These are phyloP conservation scores for Tuber brumale DNA, from an alignment of 495 filamentous ascomycete genomes.

Conservation along the genomic window DNA sequence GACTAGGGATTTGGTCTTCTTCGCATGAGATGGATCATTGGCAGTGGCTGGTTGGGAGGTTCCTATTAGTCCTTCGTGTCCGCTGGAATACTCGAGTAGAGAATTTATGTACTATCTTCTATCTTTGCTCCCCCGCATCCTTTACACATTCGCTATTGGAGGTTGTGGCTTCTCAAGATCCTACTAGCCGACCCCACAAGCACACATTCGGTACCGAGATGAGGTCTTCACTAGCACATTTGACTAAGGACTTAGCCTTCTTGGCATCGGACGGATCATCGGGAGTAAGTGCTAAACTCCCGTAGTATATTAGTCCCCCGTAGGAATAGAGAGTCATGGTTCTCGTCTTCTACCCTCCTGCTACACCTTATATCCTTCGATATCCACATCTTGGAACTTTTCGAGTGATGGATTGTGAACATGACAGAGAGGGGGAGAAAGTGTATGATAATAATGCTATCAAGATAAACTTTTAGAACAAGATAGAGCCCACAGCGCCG, in stretches of 20 bases:
- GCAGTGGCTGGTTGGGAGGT: background rate
- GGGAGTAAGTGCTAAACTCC: too few species aligned
- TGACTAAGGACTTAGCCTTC: too few species aligned
- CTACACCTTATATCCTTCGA: too few species aligned
- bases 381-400: background rate
- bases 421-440: background rate
- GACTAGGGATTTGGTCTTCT: background rate
- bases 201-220: background rate
- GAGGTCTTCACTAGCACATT: background rate
- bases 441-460: background rate
- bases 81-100: background rate
- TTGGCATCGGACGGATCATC: too few species aligned
- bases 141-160: background rate
- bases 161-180: background rate
- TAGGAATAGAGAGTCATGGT: too few species aligned
- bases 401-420: background rate
- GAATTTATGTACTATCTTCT: background rate
- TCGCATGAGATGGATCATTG: background rate
- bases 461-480: background rate
- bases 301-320: too few species aligned
- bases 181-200: background rate
- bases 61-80: background rate
- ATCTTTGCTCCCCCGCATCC: background rate
- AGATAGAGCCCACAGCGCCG: background rate
- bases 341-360: too few species aligned